Conservation (phyloP, 371 early-diverging fungal genomes). For the Saksenaea oblongispora region DNA sequence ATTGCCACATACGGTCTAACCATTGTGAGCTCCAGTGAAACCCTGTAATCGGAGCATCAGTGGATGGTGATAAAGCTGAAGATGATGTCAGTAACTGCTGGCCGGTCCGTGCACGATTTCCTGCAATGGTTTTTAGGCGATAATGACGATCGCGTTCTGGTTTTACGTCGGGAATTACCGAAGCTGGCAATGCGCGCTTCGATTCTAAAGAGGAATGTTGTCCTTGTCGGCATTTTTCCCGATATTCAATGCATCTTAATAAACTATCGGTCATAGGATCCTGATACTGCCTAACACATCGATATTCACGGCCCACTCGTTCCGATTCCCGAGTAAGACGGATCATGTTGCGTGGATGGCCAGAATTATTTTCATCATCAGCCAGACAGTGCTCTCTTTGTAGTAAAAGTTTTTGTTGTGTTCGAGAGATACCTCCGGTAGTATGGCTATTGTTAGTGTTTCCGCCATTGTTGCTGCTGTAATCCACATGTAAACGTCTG, state of each 20-base stretch:
- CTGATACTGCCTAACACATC: constrained; percentile 27
- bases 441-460: constrained; percentile 16
- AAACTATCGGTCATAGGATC: constrained; percentile 41
- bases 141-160: neutral
- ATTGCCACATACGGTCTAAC: neutral
- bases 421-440: constrained; percentile 36
- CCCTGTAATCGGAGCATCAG: neutral
- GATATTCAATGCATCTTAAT: constrained; percentile 12
- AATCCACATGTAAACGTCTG: neutral
- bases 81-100: neutral
- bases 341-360: constrained; percentile 49
- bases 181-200: neutral
- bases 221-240: neutral
- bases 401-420: constrained; percentile 50
- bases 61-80: neutral
- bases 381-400: constrained; percentile 45
- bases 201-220: neutral
- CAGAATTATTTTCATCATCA: constrained; percentile 43
- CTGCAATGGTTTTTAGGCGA: neutral
- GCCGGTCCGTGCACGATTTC: neutral
- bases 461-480: constrained; percentile 5
- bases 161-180: neutral
- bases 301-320: constrained; percentile 46
- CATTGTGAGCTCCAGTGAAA: neutral
- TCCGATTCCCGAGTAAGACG: constrained; percentile 50